Percentiles rank a stretch among this genome's conserved stretches.
Conservation (phyloP, 1,139 yeast species). For the Kodamaea plutei region DNA sequence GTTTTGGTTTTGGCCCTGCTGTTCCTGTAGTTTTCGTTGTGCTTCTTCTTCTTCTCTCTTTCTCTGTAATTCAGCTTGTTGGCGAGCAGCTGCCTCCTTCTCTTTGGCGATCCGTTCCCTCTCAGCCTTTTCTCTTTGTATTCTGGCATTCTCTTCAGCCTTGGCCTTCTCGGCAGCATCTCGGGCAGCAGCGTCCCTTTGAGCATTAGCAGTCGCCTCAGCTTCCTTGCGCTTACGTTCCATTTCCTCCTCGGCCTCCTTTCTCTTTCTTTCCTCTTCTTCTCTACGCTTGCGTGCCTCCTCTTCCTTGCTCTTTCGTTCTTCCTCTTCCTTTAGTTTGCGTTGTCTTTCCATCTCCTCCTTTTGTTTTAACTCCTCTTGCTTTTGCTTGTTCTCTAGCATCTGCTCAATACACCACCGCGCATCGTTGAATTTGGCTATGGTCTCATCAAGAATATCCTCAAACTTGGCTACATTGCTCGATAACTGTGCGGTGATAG, state of each 20-base stretch:
- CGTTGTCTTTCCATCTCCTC: slow-evolving; percentile 36
- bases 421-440: slow-evolving; percentile 42
- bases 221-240: slow-evolving; percentile 12
- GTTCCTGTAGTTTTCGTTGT: slow-evolving; percentile 11
- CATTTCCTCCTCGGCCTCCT: slow-evolving; percentile 7
- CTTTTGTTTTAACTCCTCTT: slow-evolving; percentile 36
- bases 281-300: slow-evolving; percentile 12
- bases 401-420: slow-evolving; percentile 46
- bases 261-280: slow-evolving; percentile 12
- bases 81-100: slow-evolving; percentile 17
- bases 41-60: slow-evolving; percentile 10
- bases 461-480: slow-evolving; percentile 37
- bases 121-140: slow-evolving; percentile 10
- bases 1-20: slow-evolving; percentile 14
- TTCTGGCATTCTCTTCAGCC: slow-evolving; percentile 11
- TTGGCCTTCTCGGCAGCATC: slow-evolving; percentile 12
- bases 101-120: slow-evolving; percentile 15
- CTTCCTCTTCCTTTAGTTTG: slow-evolving; percentile 21
- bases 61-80: slow-evolving; percentile 20
- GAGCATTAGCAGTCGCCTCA: slow-evolving; percentile 12
- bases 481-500: slow-evolving; percentile 38
- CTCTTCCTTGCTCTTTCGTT: slow-evolving; percentile 16
- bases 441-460: slow-evolving; percentile 42
- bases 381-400: slow-evolving; percentile 40
- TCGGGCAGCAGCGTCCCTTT: slow-evolving; percentile 8